Percentiles rank a stretch among this genome's conserved stretches.
phyloP scores from a whole-genome alignment of 352 stramenopile species.

The Peronosclerospora sorghi region DNA sequence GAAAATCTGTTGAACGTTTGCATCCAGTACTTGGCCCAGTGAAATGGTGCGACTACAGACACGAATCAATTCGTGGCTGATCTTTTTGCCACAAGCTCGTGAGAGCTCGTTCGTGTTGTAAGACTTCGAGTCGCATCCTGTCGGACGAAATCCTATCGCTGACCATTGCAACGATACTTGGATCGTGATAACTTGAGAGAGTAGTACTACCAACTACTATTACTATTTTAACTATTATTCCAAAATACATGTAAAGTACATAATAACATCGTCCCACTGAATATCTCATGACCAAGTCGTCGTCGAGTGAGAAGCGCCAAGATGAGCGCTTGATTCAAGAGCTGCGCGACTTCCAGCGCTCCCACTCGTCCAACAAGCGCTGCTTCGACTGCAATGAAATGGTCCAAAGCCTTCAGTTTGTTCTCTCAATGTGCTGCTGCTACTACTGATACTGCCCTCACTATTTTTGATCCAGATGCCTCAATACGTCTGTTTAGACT shows the following conservation, averaged over 20 bases:
- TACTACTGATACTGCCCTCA: slow-evolving; percentile 3
- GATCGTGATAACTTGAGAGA: no score
- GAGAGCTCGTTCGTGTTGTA: slow-evolving; percentile 93
- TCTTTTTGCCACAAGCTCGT: slow-evolving; percentile 88
- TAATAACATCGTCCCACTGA: no score
- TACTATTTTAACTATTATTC: no score
- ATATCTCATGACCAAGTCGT: slow-evolving; percentile 15
- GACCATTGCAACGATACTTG: no score
- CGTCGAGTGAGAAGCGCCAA: slow-evolving; percentile 61
- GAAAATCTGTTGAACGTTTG: slow-evolving; percentile 86
- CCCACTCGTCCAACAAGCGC: slow-evolving; percentile 51
- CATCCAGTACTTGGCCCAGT: slow-evolving; percentile 86
- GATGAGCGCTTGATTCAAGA: slow-evolving; percentile 79
- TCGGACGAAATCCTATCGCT: no score
- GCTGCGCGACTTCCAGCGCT: slow-evolving; percentile 79
- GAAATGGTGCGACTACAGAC: slow-evolving; percentile 85
- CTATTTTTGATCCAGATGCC: slow-evolving; percentile 50
- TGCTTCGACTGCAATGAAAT: slow-evolving; percentile 89
- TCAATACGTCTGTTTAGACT: slow-evolving; percentile 87
- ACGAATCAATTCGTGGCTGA: slow-evolving; percentile 91
- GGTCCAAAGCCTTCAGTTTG: slow-evolving; percentile 19
- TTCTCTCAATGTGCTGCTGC: background rate
- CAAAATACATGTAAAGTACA: no score
- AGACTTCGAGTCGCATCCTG: slow-evolving; percentile 85
- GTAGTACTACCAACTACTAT: no score